phyloP scores from a whole-genome alignment of 1,139 yeast species.

The Pichia sp. region DNA sequence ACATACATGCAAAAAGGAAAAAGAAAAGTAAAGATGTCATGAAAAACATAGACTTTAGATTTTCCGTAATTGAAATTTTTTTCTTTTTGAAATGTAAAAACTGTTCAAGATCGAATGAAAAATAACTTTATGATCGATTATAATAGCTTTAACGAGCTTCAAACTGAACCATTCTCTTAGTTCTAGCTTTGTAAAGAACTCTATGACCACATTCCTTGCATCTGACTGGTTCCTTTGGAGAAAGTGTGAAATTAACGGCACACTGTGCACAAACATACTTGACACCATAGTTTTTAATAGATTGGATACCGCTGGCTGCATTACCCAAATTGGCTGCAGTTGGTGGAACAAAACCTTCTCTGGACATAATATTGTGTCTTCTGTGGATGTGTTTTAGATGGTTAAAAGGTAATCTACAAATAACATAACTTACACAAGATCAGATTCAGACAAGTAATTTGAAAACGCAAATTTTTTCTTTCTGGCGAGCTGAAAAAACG shows the following conservation, averaged over 20 bases:
- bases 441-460: neutral
- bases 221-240: conserved; percentile 94
- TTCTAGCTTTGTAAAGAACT: conserved; percentile 93
- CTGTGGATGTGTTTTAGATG: too few species aligned
- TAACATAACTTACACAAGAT: too few species aligned
- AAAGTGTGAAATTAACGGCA: conserved; percentile 80
- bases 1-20: neutral
- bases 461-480: neutral
- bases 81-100: neutral
- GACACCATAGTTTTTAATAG: conserved; percentile 74
- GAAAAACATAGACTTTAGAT: neutral
- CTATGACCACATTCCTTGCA: conserved; percentile 99
- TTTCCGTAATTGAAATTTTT: neutral
- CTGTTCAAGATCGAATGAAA: neutral
- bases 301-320: conserved; percentile 62
- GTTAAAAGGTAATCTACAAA: too few species aligned
- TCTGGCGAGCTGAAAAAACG: neutral
- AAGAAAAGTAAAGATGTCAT: neutral
- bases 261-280: conserved; percentile 96
- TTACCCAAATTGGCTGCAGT: conserved; percentile 61
- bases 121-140: neutral
- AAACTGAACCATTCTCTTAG: conserved; percentile 84
- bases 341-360: conserved; percentile 94
- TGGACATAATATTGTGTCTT: conserved; percentile 26
- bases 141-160: conserved; percentile 59